These are phyloP conservation scores for Ziziphus jujuba DNA, from an alignment of 306 rosid species.

Conservation along the genomic window DNA sequence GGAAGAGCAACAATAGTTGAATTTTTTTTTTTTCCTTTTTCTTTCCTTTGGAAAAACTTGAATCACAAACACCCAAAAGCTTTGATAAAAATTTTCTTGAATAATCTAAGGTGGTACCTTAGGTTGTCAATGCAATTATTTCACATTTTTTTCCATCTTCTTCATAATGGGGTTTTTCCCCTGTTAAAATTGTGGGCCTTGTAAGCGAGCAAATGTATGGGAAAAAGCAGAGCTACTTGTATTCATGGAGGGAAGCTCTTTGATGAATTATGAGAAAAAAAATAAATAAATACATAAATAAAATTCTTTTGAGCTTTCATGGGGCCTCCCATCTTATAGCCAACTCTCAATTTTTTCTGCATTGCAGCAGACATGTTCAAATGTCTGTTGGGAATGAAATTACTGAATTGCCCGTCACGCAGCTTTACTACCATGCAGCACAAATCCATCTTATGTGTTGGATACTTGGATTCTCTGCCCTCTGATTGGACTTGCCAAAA, in stretches of 20 bases:
- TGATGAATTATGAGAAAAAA: constrained; percentile 35
- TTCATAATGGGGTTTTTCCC: constrained; percentile 40
- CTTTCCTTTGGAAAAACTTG: constrained; percentile 16
- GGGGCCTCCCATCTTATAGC: constrained; percentile 48
- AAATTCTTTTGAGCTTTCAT: constrained; percentile 36
- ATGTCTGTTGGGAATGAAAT: constrained; percentile 62
- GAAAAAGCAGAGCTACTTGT: constrained; percentile 36
- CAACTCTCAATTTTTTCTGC: constrained; percentile 37
- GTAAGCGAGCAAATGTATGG: constrained; percentile 22
- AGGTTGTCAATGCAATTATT: constrained; percentile 44
- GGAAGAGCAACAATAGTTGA: constrained; percentile 19
- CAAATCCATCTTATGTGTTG: not conserved
- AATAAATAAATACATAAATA: not conserved
- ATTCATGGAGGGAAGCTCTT: constrained; percentile 34
- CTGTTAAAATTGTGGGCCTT: constrained; percentile 44
- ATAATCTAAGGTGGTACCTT: constrained; percentile 24
- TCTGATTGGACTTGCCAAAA: not conserved
- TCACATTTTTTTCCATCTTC: constrained; percentile 19
- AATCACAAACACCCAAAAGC: constrained; percentile 22
- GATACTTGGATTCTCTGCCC: not conserved
- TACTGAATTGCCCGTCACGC: constrained; percentile 40
- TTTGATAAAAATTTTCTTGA: constrained; percentile 13
- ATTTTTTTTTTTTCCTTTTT: too few relatives aligned
- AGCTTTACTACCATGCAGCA: constrained; percentile 10
- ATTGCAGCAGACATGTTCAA: constrained; percentile 56